Evolutionary conservation across 352 stramenopile genomes (phyloP), one percentile per base, ranked within the genome.

Genomic region (Pythium aphanidermatum): DNA sequence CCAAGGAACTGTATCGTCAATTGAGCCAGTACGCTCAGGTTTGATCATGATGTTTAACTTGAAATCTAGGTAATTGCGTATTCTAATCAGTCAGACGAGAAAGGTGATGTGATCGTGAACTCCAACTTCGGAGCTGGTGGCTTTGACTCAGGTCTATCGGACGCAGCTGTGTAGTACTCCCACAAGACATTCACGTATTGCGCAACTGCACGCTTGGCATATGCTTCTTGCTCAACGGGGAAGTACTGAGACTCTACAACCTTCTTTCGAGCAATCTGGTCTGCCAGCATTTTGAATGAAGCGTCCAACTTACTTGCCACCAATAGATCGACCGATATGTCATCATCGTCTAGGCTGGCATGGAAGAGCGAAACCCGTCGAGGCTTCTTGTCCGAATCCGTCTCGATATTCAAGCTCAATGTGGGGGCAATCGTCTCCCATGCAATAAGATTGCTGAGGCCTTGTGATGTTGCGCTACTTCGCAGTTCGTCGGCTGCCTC

Each of bases 271-370:
- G 27, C 30, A 0, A 91, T 69, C 46, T 93, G 81, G 42, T 91
- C 81, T 0, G 81, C 76, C 33, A 89, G 62, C 81, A 93, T 93
- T 53, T 91, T 93, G 49, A 93, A 82, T 31, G 85, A 75, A 25
- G 79, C 77, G 49, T 93, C 81, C 19, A 93, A 46, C 48, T 93
- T 93, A 60, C 78, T 91, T 4, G 65, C 68, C 17, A 93, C 81
- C 3, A 77, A 83, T 17, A 93, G 47, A 46, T 93, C 81, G 13
- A 93, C 77, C 21, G 78, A 89, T 5, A 93, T 53, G 42, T 86
- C 78, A 38, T 93, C 81, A 46, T 93, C 70, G 17, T 73, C 68
- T 3, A 93, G 66, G 45, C 76, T 82, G 23, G 86, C 73, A 23
- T 63, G 76, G 47, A 93, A 91, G 29, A 93, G 63, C 13, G 70